Evolutionary conservation across 148 eudicot genomes (phyloP), one percentile per base, ranked within the genome.

Genomic region (Vaccinium vitisidaea): DNA sequence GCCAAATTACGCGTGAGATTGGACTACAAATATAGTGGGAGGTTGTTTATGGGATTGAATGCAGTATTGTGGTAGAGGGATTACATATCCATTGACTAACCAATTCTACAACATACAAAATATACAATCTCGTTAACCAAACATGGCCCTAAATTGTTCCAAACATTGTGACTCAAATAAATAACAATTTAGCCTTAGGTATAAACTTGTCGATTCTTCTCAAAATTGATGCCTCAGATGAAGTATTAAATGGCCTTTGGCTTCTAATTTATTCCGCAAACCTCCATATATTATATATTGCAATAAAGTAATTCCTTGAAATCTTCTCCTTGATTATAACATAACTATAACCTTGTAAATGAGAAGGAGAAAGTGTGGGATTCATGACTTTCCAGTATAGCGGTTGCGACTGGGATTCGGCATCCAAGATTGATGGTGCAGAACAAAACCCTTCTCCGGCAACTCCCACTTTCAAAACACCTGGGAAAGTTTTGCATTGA

Each of bases 361-460:
- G 98, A 90, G 92, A 88, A 86, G 99, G 98, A 4, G 99, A 88
- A n/a, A 97, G 94, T 1, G 99, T 95, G 48, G 99, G 99, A 49
- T 94, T 91, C 21, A 92, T 91, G 56, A 91, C 98, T 91, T 94
- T 97, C 92, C 92, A 93, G 83, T 97, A 97, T 82, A 92, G 88
- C 70, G 89, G 87, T 48, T 80, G 80, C 63, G 86, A 80, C 16
- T 80, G 80, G 27, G 88, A 80, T 36, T 82, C 86, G n/a, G 71
- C 65, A 8, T 79, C 55, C 54, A 80, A 32, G 80, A 87, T 85
- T 61, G 89, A 69, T 39, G 89, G 84, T 11, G 92, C 93, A 55
- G 94, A 91, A 87, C 96, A 94, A 81, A 94, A 91, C 65, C 96
- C 98, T 79, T 90, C 90, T 77, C 82, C 84, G 48, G 89, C 53